These are phyloP conservation scores for Neocucurbitaria cava DNA, from an alignment of 2,329 filamentous ascomycete genomes.

Conservation along the genomic window DNA sequence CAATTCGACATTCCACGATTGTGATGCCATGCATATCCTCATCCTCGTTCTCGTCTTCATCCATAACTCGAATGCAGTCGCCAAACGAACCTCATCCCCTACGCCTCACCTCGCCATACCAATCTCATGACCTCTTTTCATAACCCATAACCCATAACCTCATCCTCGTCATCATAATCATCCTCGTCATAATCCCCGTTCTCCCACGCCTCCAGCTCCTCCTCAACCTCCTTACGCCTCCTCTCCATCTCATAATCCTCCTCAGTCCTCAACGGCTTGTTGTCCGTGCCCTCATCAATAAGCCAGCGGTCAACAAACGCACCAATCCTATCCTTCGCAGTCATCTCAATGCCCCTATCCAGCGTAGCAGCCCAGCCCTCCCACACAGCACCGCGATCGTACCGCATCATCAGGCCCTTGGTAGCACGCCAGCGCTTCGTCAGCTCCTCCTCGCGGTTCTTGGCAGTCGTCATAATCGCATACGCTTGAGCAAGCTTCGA, in stretches of 20 bases:
- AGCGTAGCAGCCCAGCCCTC: conserved; percentile 39
- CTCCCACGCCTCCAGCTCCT: conserved; percentile 28
- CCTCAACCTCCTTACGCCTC: conserved; percentile 24
- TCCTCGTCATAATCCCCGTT: no score
- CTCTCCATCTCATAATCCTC: conserved; percentile 5
- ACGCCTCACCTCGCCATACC: background rate
- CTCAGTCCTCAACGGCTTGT: background rate
- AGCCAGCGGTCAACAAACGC: conserved; percentile 1
- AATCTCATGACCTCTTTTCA: background rate
- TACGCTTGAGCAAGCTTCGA: conserved; percentile 26
- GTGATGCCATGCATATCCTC: no score
- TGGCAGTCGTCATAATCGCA: conserved; percentile 17
- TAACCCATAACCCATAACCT: conserved; percentile 1
- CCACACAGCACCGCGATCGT: conserved; percentile 38
- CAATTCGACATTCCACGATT: background rate
- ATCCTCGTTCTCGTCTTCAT: no score
- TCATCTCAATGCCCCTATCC: conserved; percentile 27
- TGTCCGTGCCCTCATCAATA: conserved; percentile 14
- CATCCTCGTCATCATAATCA: conserved; percentile 7
- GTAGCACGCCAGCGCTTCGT: conserved; percentile 41
- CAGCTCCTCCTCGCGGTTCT: conserved; percentile 29
- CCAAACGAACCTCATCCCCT: no score
- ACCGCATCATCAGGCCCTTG: conserved; percentile 26
- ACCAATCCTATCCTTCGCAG: conserved; percentile 25
- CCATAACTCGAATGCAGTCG: no score